phyloP scores from a whole-genome alignment of 345 rosid genomes.

The Camelina hispida region DNA sequence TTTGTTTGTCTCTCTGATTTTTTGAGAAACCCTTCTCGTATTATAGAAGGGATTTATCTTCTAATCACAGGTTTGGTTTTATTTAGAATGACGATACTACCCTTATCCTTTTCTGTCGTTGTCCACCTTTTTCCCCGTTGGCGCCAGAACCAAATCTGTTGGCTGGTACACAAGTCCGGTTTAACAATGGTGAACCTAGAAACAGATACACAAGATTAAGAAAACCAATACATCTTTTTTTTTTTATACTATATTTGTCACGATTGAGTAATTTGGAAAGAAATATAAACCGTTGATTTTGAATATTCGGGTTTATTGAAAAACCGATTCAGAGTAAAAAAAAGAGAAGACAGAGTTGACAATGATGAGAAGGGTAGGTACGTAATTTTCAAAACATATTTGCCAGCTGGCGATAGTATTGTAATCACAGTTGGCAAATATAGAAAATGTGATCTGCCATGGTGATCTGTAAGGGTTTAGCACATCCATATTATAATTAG shows the following conservation, averaged over 20 bases:
- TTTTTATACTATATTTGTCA: too few species aligned
- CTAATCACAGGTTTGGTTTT: conserved; percentile 10
- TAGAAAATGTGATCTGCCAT: conserved; percentile 5
- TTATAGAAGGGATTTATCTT: conserved; percentile 34
- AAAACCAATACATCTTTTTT: neutral
- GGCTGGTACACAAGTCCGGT: conserved; percentile 21
- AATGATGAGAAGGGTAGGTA: conserved; percentile 18
- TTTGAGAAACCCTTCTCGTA: conserved; percentile 10
- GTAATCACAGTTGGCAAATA: conserved; percentile 38
- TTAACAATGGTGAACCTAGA: neutral
- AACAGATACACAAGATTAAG: too few species aligned
- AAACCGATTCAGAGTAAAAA: conserved; percentile 4
- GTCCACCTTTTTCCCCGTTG: conserved; percentile 22
- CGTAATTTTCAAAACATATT: neutral
- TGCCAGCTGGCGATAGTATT: conserved; percentile 30
- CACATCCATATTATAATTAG: neutral
- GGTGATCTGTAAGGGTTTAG: conserved; percentile 18
- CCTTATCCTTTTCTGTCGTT: conserved; percentile 27
- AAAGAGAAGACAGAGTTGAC: neutral
- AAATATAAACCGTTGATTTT: neutral
- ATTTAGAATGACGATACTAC: conserved; percentile 26
- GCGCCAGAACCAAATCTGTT: conserved; percentile 38
- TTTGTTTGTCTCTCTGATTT: conserved; percentile 18
- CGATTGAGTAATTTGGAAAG: neutral
- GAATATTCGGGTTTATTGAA: neutral